Conservation (phyloP, 805 yeast genomes). For the Tetrapisispora fleetii region DNA sequence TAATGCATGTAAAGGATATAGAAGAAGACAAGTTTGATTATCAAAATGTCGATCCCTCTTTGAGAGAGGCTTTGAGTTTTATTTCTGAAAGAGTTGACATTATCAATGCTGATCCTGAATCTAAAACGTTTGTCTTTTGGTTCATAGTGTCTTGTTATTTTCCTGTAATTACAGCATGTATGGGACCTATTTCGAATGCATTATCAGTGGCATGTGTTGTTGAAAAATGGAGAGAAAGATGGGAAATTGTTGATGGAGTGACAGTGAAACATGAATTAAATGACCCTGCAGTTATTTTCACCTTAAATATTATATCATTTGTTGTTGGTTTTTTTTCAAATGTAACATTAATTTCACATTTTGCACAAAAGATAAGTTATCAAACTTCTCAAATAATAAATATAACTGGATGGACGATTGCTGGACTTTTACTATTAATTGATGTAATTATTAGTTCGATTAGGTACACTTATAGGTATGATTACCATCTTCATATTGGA, state of each 20-base stretch:
- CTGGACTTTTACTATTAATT: conserved; percentile 42
- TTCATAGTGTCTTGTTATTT: conserved; percentile 55
- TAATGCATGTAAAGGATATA: neutral
- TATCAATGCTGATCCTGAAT: conserved; percentile 21
- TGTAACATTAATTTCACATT: conserved; percentile 57
- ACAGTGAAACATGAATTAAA: conserved; percentile 8
- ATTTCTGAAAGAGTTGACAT: conserved; percentile 20
- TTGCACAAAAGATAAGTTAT: conserved; percentile 49
- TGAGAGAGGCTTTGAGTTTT: conserved; percentile 13
- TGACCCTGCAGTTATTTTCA: conserved; percentile 38
- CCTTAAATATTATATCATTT: conserved; percentile 54
- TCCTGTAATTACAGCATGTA: conserved; percentile 67
- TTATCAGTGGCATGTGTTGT: conserved; percentile 62
- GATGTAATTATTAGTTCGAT: conserved; percentile 25
- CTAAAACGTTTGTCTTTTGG: conserved; percentile 37
- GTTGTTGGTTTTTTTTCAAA: conserved; percentile 61
- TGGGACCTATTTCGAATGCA: conserved; percentile 72
- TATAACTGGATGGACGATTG: conserved; percentile 54
- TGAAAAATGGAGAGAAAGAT: conserved; percentile 49
- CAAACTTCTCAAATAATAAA: conserved; percentile 52
- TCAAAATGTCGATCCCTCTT: conserved; percentile 2
- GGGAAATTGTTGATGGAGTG: conserved; percentile 6
- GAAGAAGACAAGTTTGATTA: conserved; percentile 3
- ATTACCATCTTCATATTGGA: conserved; percentile 41
- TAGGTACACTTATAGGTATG: conserved; percentile 12